Evolutionary conservation across 805 yeast species (phyloP), one percentile per base, ranked within the genome.

Genomic region (Zygosaccharomyces bailii): DNA sequence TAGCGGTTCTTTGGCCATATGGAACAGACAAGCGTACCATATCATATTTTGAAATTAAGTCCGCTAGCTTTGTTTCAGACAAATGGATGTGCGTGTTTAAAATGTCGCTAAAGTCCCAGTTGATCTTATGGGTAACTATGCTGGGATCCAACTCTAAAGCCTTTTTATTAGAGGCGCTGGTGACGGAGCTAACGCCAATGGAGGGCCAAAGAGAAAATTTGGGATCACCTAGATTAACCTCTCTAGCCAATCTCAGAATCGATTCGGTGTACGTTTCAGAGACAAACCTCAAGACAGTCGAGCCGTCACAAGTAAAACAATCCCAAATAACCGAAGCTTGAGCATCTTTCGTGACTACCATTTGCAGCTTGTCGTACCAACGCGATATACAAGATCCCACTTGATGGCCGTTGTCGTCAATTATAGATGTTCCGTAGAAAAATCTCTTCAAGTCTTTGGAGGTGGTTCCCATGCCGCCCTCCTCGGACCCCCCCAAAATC

Each of bases 291-390:
- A 89, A 70, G 2, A 89, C 95, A 0, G 93, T 86, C 53, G 90
- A 95, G 43, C 96, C 97, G 66, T 89, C 96, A 36, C 88, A 93
- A 45, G 95, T 93, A 8, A 95, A 69, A 70, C 90, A 78, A 59
- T 89, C 97, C 74, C 93, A 89, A 59, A 89, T 85, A 46, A 89
- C 84, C 30, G 96, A 95, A 4, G 93, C 95, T 60, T 84, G 82
- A 4, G 95, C 87, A 62, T 87, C 89, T 55, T 78, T 78, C 1
- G 96, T 86, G 30, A 89, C 80, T 34, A 89, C 82, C 46, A 89
- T 71, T 64, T 89, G 96, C 53, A 89, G 69, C 67, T 87, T 87
- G 66, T 87, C 97, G 60, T 87, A 89, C 96, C 96, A 89, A 63
- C 97, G 72, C 53, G 91, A 88, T 21, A 91, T 84, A 69, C 96